phyloP scores from a whole-genome alignment of 2,329 filamentous ascomycete species.

The Trichophyton simii region DNA sequence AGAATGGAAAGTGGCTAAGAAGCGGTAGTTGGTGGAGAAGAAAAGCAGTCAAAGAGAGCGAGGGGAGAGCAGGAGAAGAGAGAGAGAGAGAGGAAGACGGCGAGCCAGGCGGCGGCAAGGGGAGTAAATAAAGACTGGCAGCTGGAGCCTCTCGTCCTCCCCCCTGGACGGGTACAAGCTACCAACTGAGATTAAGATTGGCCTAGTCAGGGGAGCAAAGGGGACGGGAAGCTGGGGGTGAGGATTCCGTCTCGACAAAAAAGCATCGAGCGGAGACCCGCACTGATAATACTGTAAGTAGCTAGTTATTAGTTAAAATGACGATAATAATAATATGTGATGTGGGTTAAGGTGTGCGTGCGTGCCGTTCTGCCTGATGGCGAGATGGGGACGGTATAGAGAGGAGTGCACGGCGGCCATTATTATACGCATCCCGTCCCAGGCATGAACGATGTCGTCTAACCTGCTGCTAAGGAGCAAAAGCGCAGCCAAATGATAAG shows the following conservation, averaged over 20 bases:
- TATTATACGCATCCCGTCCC: too few species aligned
- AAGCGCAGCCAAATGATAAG: too few species aligned
- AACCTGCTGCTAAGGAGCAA: too few species aligned
- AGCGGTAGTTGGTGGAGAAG: conserved; percentile 8
- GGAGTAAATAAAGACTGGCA: conserved; percentile 9
- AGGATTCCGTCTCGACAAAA: conserved; percentile 8
- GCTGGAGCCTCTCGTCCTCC: neutral
- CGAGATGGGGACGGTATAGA: too few species aligned
- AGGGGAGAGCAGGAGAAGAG: neutral
- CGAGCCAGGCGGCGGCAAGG: conserved; percentile 13
- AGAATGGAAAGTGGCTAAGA: conserved; percentile 16
- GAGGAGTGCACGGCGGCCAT: too few species aligned
- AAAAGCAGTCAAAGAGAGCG: conserved; percentile 6
- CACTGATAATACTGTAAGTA: too few species aligned
- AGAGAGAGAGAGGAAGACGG: neutral
- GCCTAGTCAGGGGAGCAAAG: neutral
- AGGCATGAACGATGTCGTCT: too few species aligned
- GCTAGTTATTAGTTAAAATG: neutral
- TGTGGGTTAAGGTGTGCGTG: too few species aligned
- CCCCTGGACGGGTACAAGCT: neutral
- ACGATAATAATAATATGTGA: neutral
- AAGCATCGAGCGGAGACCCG: neutral
- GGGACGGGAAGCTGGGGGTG: conserved; percentile 8
- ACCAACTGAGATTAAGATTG: conserved; percentile 11
- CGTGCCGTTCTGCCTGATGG: too few species aligned